Conservation (phyloP, 2,329 filamentous ascomycete species). For the Aureobasidium leucospermi region DNA sequence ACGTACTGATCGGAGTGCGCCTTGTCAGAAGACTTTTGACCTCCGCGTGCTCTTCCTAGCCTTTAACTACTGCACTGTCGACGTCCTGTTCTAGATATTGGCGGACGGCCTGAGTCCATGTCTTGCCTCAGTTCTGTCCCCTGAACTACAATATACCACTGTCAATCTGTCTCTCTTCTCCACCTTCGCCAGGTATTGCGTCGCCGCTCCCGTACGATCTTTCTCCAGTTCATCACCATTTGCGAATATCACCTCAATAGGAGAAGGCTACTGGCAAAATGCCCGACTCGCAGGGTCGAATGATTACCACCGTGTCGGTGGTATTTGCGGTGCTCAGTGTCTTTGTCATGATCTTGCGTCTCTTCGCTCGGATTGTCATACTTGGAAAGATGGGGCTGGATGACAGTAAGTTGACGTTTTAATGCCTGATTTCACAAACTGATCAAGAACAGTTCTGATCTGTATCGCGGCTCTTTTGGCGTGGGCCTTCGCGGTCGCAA, state of each 20-base stretch:
- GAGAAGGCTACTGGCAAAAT: not conserved
- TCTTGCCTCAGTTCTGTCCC: not conserved
- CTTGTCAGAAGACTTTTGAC: not conserved
- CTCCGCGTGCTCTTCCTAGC: not conserved
- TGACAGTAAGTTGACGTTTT: not conserved
- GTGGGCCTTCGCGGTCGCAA: not conserved
- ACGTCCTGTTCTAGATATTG: not conserved
- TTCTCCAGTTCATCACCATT: not conserved
- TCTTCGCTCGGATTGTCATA: constrained; percentile 2
- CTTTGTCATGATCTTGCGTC: not conserved
- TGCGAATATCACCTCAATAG: not conserved
- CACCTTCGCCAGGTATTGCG: not conserved
- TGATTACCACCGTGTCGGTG: not conserved
- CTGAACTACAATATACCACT: not conserved
- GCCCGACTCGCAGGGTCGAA: constrained; percentile 6
- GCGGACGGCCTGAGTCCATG: not conserved
- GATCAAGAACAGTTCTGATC: not conserved
- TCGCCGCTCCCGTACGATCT: not conserved
- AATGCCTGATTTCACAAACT: not conserved
- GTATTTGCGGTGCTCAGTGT: not conserved
- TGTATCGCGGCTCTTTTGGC: not conserved
- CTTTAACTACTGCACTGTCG: not conserved
- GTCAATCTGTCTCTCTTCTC: not conserved
- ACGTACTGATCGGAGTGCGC: not conserved
- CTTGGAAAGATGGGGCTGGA: constrained; percentile 6